These are phyloP conservation scores for Byssochlamys sp. DNA, from an alignment of 2,329 filamentous ascomycete species.

Conservation along the genomic window DNA sequence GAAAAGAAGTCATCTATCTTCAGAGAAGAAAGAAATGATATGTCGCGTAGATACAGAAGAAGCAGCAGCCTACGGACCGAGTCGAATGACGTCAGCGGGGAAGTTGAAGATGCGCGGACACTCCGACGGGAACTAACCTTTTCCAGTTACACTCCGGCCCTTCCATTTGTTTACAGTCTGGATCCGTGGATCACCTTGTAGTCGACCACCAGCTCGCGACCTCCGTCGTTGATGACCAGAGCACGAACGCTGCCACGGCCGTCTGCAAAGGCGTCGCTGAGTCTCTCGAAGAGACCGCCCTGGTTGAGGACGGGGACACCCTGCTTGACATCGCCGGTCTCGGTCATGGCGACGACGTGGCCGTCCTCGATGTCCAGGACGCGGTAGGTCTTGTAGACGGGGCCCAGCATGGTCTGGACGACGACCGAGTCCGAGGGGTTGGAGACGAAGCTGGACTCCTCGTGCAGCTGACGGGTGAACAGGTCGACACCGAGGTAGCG, in stretches of 20 bases:
- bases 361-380: conserved; percentile 89
- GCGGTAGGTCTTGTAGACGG: conserved; percentile 99
- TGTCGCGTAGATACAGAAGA: not conserved
- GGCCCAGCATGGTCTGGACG: conserved; percentile 98
- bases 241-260: conserved; percentile 90
- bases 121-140: conserved; percentile 2
- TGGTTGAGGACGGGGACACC: conserved; percentile 87
- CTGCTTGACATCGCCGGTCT: conserved; percentile 98
- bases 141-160: not conserved
- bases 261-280: conserved; percentile 74
- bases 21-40: not conserved
- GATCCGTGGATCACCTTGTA: conserved; percentile 92
- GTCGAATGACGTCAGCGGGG: not conserved
- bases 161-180: conserved; percentile 43
- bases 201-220: conserved; percentile 91
- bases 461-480: conserved; percentile 98
- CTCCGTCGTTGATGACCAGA: conserved; percentile 87
- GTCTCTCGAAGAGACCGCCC: conserved; percentile 73
- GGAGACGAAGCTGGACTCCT: conserved; percentile 96
- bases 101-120: not conserved
- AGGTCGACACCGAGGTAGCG: conserved; percentile 98
- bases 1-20: not conserved
- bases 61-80: not conserved
- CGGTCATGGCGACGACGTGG: conserved; percentile 88
- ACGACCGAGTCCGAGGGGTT: conserved; percentile 93